Base-by-base conservation (phyloP, 202 grass and related monocot genomes). In the Elaeis oleifera region DNA sequence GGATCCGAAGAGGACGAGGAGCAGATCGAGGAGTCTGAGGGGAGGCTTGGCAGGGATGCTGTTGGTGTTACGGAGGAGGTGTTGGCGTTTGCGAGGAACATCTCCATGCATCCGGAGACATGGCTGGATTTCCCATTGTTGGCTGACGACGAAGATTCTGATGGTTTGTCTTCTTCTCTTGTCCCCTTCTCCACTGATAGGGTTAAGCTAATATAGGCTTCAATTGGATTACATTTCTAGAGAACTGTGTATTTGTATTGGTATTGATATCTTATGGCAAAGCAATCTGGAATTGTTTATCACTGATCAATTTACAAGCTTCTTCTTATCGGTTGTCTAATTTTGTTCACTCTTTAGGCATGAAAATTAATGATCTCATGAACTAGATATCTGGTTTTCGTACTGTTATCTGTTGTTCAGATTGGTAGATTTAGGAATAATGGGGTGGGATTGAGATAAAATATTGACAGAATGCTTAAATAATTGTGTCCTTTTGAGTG, bases 71-170 rank as follows among this genome's bases (percentile, higher is more conserved):
- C 94, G 5, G 85, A 86, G 31, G 94, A 99, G 76, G 94, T 89
- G 39, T 77, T 99, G 39, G 61, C 88, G 26, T 99, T 99, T 5
- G 88, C 85, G 4, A 75, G 72, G 55, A 99, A 99, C 74, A 99
- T 99, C 22, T 84, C 88, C 17, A 92, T 81, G 82, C 88, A 99
- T 70, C 94, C 94, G 9, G 94, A 99, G 80, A 99, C 94, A 16
- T 99, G 88, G 94, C 76, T 99, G 0, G 94, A 99, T 78, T 99
- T 99, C 72, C 94, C 94, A 1, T 63, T 99, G 61, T 68, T 99
- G 18, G 88, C 85, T 64, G 88, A 99, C 0, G 88, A 99, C 16
- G 94, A 97, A 28, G 92, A 97, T 27, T 74, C 69, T 1, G 88
- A 89, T 49, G 85, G 94, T 50, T 79, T 75, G 27, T 86, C 80